Evolutionary conservation across 1,139 yeast species (phyloP).

Genomic region (Casaregolazyma lundiana): DNA sequence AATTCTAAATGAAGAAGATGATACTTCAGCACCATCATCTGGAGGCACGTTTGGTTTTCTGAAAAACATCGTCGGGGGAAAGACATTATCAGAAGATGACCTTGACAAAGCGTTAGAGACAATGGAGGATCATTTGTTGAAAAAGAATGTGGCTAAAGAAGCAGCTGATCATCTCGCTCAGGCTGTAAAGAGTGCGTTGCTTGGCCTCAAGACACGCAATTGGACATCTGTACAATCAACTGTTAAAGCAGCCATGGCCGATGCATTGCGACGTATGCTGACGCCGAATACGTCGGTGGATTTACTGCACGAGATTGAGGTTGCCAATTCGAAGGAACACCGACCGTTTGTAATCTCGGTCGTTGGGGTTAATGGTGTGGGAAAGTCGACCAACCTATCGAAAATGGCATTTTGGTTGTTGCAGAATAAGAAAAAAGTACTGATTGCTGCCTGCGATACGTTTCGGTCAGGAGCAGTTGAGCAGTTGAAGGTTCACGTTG

Average conservation of each 20-base stretch:
- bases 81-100: constrained; percentile 46
- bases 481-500: constrained; percentile 90
- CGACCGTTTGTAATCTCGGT: constrained; percentile 89
- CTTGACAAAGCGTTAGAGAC: constrained; percentile 40
- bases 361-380: constrained; percentile 98
- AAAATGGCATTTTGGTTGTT: constrained; percentile 93
- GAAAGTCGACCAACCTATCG: constrained; percentile 92
- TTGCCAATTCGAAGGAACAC: constrained; percentile 28
- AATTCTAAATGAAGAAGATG: constrained; percentile 31
- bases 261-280: constrained; percentile 72
- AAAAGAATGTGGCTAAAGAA: constrained; percentile 51
- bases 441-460: constrained; percentile 96
- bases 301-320: constrained; percentile 73
- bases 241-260: constrained; percentile 63
- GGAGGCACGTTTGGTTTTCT: constrained; percentile 45
- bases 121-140: constrained; percentile 46
- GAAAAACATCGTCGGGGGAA: constrained; percentile 57
- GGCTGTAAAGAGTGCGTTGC: constrained; percentile 54
- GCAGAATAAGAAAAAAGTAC: constrained; percentile 80
- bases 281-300: constrained; percentile 94
- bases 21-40: constrained; percentile 25
- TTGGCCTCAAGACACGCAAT: constrained; percentile 61
- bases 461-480: constrained; percentile 98
- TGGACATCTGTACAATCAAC: constrained; percentile 62
- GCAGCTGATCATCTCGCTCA: constrained; percentile 55